Evolutionary conservation across 2,329 filamentous ascomycete genomes (phyloP), one percentile per base, ranked within the genome.

Genomic region (Capronia epimyces): DNA sequence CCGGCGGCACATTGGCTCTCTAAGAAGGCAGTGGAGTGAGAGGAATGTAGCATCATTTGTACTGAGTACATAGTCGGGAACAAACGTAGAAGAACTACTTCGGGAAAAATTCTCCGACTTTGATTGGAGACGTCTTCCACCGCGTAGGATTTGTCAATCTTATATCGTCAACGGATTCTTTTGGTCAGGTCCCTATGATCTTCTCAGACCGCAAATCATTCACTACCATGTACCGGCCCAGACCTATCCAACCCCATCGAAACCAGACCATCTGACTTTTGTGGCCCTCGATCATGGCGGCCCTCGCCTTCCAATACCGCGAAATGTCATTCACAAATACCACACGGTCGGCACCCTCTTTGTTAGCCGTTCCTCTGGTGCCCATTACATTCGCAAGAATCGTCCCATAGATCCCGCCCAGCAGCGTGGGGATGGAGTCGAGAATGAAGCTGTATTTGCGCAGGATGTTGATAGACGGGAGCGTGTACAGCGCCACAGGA

Each of bases 221-320:
- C 25, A 97, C 79, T 50, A 89, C 79, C 93, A 98, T 97, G 71
- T 97, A 98, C 54, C 93, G 77, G 63, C 89, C 93, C 50, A 95
- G 67, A 0, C 81, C 78, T 65, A 98, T 95, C 89, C 90, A 98
- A 2, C 89, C 88, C 80, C 89, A 97, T 6, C 93, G 81, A 66
- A 97, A 98, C 93, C 93, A 98, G 31, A 87, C 81, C 93, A 98
- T 98, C 77, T 98, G 93, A 68, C 89, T 96, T 71, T 82, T 76
- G 73, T 98, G 93, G 22, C 87, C 91, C 48, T 79, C 77, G 1
- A 87, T 89, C 93, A 98, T 98, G 25, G 93, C 90, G 48, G 74
- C 77, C 72, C 90, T 85, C 6, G 88, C 91, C 24, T 76, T 79
- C 57, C 83, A 75, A 57, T 84, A 81, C 49, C 77, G 76, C 3